Percentiles rank a stretch among this genome's conserved stretches.
These are phyloP conservation scores for Kurtzmaniella quercitrusa DNA, from an alignment of 1,139 yeast genomes.

Conservation along the genomic window DNA sequence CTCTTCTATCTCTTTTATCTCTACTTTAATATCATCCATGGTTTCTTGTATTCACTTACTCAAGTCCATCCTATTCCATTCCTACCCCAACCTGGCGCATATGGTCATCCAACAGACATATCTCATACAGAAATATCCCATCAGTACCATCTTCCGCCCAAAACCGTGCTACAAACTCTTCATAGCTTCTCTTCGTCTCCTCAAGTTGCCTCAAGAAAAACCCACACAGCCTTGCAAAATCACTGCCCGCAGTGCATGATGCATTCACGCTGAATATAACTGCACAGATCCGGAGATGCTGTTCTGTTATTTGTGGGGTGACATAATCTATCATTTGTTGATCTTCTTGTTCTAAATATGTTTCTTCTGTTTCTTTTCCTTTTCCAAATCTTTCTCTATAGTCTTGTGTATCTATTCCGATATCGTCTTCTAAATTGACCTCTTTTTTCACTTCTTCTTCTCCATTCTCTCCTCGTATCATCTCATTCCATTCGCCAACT, in stretches of 20 bases:
- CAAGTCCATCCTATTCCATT: neutral
- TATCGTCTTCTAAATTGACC: neutral
- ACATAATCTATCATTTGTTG: neutral
- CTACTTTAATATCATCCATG: neutral
- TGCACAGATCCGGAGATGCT: neutral
- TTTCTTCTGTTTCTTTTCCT: neutral
- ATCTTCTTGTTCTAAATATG: neutral
- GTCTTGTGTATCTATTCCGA: neutral
- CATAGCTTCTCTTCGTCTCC: conserved; percentile 6
- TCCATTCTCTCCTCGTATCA: neutral
- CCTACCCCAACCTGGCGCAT: neutral
- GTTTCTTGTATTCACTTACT: neutral
- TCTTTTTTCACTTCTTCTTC: neutral
- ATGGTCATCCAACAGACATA: conserved; percentile 8
- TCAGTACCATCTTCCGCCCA: neutral
- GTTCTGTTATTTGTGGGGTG: neutral
- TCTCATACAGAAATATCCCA: conserved; percentile 6
- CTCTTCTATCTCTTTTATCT: neutral
- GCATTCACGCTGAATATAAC: neutral
- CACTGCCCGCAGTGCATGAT: neutral
- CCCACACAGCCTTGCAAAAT: neutral
- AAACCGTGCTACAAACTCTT: conserved; percentile 4
- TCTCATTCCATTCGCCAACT: conserved; percentile 7
- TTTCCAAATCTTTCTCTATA: too few relatives aligned
- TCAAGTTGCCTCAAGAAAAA: conserved; percentile 1